Conservation (phyloP, 768 basidiomycete species). For the Rossbeevera mucosa region DNA sequence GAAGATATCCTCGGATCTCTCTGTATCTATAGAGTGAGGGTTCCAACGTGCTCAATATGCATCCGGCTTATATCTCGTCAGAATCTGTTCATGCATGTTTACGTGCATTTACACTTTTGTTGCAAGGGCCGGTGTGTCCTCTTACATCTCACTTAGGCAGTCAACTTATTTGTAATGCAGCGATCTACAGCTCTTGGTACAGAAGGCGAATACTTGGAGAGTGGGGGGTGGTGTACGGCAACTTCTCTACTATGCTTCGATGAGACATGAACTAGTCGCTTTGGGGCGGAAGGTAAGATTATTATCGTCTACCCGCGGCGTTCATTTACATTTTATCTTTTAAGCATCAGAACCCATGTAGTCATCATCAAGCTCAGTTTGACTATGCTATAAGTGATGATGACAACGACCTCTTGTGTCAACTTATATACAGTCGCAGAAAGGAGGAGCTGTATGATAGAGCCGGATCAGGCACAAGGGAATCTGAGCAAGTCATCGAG, state of each 20-base stretch:
- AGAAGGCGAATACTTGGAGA: constrained; percentile 9
- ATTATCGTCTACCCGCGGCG: neutral
- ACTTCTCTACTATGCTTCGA: constrained; percentile 11
- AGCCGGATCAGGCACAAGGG: neutral
- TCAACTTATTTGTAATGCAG: constrained; percentile 2
- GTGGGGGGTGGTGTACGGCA: constrained; percentile 14
- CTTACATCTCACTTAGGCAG: neutral
- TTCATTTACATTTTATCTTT: neutral
- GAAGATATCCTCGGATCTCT: constrained; percentile 6
- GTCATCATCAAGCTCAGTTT: constrained; percentile 7
- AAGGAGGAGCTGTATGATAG: constrained; percentile 10
- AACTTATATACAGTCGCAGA: constrained; percentile 17
- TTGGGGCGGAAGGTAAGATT: constrained; percentile 10
- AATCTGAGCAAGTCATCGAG: constrained; percentile 19
- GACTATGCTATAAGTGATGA: constrained; percentile 9
- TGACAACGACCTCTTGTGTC: constrained; percentile 14
- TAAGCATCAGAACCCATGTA: constrained; percentile 11
- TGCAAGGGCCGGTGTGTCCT: constrained; percentile 4
- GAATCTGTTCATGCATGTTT: constrained; percentile 24
- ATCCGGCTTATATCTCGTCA: constrained; percentile 9
- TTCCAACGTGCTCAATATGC: neutral
- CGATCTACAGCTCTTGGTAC: constrained; percentile 6
- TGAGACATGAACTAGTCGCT: constrained; percentile 9
- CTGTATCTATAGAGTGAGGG: constrained; percentile 19
- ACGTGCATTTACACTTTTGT: constrained; percentile 20